Conservation (phyloP, 129 eudicot species). For the Scalesia atractyloides region DNA sequence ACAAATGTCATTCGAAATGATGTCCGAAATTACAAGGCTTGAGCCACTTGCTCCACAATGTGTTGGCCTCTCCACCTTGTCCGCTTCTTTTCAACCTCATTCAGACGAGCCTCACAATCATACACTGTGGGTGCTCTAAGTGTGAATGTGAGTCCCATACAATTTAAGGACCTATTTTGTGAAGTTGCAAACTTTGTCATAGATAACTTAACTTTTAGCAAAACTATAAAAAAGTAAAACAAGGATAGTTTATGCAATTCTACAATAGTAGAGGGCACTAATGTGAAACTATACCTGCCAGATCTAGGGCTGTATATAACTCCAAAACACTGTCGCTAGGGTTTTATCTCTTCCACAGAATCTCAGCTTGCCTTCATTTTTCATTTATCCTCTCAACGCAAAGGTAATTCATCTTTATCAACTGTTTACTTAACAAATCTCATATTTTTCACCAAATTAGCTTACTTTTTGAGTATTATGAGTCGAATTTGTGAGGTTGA, state of each 20-base stretch:
- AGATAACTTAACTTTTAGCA: no score
- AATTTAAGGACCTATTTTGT: no score
- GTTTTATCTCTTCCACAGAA: background rate
- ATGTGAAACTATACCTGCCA: constrained; percentile 7
- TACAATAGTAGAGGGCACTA: constrained; percentile 2
- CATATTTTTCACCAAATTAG: background rate
- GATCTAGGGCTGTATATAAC: constrained; percentile 24
- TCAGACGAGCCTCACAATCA: no score
- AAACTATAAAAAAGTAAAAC: background rate
- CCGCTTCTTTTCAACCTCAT: no score
- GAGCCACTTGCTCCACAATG: no score
- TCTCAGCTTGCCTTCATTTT: constrained; percentile 5
- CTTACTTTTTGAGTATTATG: background rate
- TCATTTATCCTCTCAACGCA: constrained; percentile 12
- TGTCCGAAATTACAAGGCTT: no score
- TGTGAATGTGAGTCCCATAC: no score
- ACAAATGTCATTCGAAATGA: no score
- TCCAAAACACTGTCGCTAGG: constrained; percentile 7
- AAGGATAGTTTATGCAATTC: background rate
- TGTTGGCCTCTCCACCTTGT: no score
- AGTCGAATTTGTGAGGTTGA: background rate
- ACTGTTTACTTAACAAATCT: no score
- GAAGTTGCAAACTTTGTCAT: background rate
- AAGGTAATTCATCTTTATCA: background rate
- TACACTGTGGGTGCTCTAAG: no score